Base-by-base conservation (phyloP, 108 stramenopile genomes). In the Pseudonitzschia multistriata region DNA sequence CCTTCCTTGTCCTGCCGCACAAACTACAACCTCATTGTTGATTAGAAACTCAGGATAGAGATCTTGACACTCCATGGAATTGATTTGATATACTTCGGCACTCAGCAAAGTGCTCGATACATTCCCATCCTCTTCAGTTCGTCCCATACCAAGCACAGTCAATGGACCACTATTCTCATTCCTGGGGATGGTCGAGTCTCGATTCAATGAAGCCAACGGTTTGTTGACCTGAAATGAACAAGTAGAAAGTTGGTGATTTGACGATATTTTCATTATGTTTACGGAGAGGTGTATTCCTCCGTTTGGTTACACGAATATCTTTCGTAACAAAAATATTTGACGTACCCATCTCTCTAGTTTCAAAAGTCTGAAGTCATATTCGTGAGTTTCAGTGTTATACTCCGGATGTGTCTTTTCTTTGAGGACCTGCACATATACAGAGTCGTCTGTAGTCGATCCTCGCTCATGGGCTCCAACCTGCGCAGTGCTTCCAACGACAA, bases 311-410 rank as follows among this genome's bases (percentile, higher is more conserved):
- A n/a, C n/a, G n/a, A n/a, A n/a, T n/a, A n/a, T n/a, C n/a, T n/a
- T n/a, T n/a, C n/a, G n/a, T n/a, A n/a, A n/a, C n/a, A n/a, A n/a
- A n/a, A n/a, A n/a, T n/a, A n/a, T n/a, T n/a, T n/a, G n/a, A n/a
- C n/a, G n/a, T 10, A 61, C 34, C 59, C 55, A 68, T 34, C 45
- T 47, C 24, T 33, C 40, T n/a, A 79, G 15, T 31, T 66, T 68
- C 53, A 79, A 48, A 0, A 79, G 4, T 19, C 66, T 27, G 52
- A 74, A 73, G 48, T 79, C 78, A 53, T 74, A 57, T 21, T 37
- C 57, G 19, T 49, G 25, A 0, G 72, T 65, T 2, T n/a, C 31
- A 4, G 21, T 11, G 19, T 74, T 54, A 37, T 77, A 79, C 22
- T 54, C 33, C 22, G 72, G 73, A 59, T 79, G 78, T 15, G 17